Evolutionary conservation across 148 eudicot species (phyloP).

Genomic region (Diospyros kaki): DNA sequence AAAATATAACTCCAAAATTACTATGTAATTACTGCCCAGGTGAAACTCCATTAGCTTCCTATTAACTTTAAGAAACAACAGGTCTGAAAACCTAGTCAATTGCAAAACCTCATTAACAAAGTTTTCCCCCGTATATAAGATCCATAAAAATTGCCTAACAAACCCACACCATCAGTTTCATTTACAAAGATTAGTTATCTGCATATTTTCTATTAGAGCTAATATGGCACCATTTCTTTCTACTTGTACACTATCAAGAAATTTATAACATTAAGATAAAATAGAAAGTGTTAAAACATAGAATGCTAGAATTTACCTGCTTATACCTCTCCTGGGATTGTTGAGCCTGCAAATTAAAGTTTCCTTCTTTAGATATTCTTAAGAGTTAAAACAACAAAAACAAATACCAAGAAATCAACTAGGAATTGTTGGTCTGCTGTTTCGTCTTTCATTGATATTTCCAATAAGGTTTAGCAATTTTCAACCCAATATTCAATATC

Average conservation of each 20-base stretch:
- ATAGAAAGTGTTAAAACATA: neutral
- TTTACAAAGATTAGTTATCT: neutral
- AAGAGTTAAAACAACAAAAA: neutral
- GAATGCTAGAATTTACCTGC: slow-evolving; percentile 12
- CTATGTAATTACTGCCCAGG: no score
- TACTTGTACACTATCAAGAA: neutral
- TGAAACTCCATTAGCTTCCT: no score
- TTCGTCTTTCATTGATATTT: neutral
- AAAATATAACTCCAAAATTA: no score
- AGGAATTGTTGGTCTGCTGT: neutral
- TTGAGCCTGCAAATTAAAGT: slow-evolving; percentile 17
- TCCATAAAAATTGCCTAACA: no score
- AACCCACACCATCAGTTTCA: neutral
- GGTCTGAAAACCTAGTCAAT: no score
- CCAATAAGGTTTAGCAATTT: neutral
- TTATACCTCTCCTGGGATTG: slow-evolving; percentile 17
- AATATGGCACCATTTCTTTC: neutral
- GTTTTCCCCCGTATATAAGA: no score
- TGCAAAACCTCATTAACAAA: no score
- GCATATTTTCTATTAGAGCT: neutral
- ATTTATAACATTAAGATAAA: neutral
- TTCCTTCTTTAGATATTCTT: neutral
- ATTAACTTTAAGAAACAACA: no score
- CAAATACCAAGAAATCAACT: neutral
- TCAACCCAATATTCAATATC: no score